Base-by-base conservation (phyloP, 371 early-diverging fungal species). In the Saksenaea oblongispora region DNA sequence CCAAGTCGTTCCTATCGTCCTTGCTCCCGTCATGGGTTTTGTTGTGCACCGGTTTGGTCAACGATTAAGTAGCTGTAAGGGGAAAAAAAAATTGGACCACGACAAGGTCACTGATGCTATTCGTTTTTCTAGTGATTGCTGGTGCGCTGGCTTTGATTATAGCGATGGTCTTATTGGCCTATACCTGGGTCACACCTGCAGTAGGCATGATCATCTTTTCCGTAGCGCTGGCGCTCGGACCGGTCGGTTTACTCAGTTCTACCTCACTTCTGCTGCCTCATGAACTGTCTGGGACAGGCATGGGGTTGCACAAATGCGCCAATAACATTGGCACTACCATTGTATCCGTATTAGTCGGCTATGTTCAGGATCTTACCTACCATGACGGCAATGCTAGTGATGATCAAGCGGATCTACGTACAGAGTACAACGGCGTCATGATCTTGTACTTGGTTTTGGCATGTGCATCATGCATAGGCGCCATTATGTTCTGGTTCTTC, bases 301-400 rank as follows among this genome's bases (percentile, higher is more conserved):
- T 82, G 71, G 84, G 83, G 1, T 47, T 84, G n/a, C 78, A 81
- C 65, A 82, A 82, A 58, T 76, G 77, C 39, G 72, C 74, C 18
- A 78, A 77, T 31, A 84, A 79, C 56, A 71, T 82, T 41, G 84
- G 81, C 9, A 74, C 78, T n/a, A 81, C 83, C 14, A 79, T 84
- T 56, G 73, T 84, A 2, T 72, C 79, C n/a, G 74, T 80, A 0
- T 14, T 82, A 5, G 74, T 79, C 27, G 84, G 84, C 10, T 76
- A 78, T 59, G 73, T 84, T 1, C 84, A 84, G 56, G 84, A 84
- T 64, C 56, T 76, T 26, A 76, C 80, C 0, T 75, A 67, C 41
- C 80, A 78, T 37, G 80, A 80, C 41, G 78, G 78, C 28, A 44
- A 80, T 31, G 69, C 76, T 0, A 42, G 66, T 18, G 76, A 80